phyloP scores from a whole-genome alignment of 2,329 filamentous ascomycete species.

The Venturia aucupariae region DNA sequence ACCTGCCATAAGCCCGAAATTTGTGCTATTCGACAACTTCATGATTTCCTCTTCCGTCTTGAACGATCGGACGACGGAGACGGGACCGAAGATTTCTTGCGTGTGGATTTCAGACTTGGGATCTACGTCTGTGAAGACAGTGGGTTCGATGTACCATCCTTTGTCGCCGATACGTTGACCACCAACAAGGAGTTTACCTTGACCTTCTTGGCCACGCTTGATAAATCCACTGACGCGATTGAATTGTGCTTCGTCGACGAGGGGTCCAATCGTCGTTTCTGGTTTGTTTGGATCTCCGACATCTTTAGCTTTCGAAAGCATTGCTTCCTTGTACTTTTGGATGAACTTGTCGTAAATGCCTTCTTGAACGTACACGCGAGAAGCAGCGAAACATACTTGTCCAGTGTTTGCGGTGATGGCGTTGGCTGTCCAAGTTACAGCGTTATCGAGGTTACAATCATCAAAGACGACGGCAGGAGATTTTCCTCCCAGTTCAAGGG shows the following conservation, averaged over 20 bases:
- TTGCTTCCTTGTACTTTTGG: slow-evolving; percentile 26
- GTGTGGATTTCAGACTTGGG: slow-evolving; percentile 27
- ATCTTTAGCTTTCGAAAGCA: slow-evolving; percentile 24
- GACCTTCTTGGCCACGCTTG: slow-evolving; percentile 16
- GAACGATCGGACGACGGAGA: slow-evolving; percentile 27
- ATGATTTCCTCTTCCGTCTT: slow-evolving; percentile 32
- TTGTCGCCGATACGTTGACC: slow-evolving; percentile 15
- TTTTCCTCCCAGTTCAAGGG: slow-evolving; percentile 37
- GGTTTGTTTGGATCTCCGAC: slow-evolving; percentile 25
- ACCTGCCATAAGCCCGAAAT: slow-evolving; percentile 30
- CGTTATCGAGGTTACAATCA: slow-evolving; percentile 35
- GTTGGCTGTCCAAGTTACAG: slow-evolving; percentile 27
- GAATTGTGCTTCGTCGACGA: slow-evolving; percentile 16
- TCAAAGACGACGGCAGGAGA: slow-evolving; percentile 36
- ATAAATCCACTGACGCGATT: slow-evolving; percentile 16
- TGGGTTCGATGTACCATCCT: slow-evolving; percentile 19
- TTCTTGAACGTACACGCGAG: slow-evolving; percentile 31
- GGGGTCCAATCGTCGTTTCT: slow-evolving; percentile 26
- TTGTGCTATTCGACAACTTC: slow-evolving; percentile 29
- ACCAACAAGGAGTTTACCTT: slow-evolving; percentile 16
- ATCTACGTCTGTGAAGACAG: slow-evolving; percentile 28
- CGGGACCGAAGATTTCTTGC: slow-evolving; percentile 32
- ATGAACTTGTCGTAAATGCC: slow-evolving; percentile 30
- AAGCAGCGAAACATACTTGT: slow-evolving; percentile 30
- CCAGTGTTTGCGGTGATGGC: slow-evolving; percentile 30